A percentile compares a stretch with the other conserved stretches of the same genome.
Conservation (phyloP, 345 rosid genomes). For the Populus davidiana region DNA sequence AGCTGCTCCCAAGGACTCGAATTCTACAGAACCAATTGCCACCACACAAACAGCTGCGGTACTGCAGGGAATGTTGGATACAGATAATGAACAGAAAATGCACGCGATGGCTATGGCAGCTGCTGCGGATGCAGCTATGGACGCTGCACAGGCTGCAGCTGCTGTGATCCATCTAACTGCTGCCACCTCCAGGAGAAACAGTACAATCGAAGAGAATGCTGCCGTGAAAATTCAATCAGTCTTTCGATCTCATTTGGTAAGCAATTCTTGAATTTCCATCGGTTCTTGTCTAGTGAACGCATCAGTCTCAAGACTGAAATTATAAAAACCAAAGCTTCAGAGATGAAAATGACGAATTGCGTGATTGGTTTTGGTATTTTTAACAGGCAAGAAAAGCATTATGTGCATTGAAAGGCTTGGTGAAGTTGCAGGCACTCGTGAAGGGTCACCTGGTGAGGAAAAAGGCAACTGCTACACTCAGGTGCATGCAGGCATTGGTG, state of each 20-base stretch:
- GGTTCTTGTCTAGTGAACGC: background rate
- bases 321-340: background rate
- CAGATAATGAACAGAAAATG: slow-evolving; percentile 44
- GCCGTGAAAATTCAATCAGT: slow-evolving; percentile 71
- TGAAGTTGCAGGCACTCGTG: slow-evolving; percentile 35
- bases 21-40: slow-evolving; percentile 27
- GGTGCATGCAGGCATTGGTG: slow-evolving; percentile 36
- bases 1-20: slow-evolving; percentile 35
- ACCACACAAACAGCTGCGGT: slow-evolving; percentile 12
- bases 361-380: slow-evolving; percentile 1
- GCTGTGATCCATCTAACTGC: slow-evolving; percentile 44
- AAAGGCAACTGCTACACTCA: slow-evolving; percentile 30
- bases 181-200: slow-evolving; percentile 23
- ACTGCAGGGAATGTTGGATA: slow-evolving; percentile 9
- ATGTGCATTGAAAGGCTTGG: slow-evolving; percentile 52
- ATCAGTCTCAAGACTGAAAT: background rate
- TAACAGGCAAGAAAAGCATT: slow-evolving; percentile 86
- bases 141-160: slow-evolving; percentile 54
- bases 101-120: slow-evolving; percentile 46
- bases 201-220: slow-evolving; percentile 52
- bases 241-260: slow-evolving; percentile 86
- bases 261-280: background rate
- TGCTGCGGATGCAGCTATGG: slow-evolving; percentile 44
- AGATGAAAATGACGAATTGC: background rate
- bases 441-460: slow-evolving; percentile 37